Evolutionary conservation across 169 alveolate species (phyloP).

Genomic region (Plasmodium gaboni): DNA sequence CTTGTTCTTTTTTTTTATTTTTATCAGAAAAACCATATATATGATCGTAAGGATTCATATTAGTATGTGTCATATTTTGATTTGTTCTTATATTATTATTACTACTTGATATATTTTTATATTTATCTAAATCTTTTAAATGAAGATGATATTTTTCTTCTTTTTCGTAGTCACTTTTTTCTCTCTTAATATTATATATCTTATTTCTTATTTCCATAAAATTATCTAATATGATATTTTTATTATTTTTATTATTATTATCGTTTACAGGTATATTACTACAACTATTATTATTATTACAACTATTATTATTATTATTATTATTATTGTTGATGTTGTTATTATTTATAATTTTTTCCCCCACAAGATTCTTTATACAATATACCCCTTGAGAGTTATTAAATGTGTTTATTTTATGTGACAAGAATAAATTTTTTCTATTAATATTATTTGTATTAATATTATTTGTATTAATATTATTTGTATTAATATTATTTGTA

Average conservation of each 20-base stretch:
- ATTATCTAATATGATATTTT: not conserved
- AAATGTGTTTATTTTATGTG: not conserved
- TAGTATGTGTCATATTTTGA: slow-evolving; percentile 2
- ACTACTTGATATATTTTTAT: slow-evolving; percentile 17
- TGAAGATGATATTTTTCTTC: slow-evolving; percentile 30
- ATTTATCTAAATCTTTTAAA: slow-evolving; percentile 21
- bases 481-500: not conserved
- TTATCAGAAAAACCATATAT: not conserved
- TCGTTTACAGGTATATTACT: not conserved
- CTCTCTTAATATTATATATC: slow-evolving; percentile 53
- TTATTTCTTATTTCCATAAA: slow-evolving; percentile 14
- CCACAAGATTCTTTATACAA: not conserved
- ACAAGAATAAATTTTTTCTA: not conserved
- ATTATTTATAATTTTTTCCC: not conserved
- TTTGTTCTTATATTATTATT: slow-evolving; percentile 11
- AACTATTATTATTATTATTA: not conserved
- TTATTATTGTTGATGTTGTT: not conserved
- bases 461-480: not conserved
- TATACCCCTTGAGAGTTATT: not conserved
- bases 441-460: not conserved
- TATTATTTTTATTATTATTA: not conserved
- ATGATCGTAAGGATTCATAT: not conserved
- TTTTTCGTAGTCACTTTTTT: slow-evolving; percentile 33
- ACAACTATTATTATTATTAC: not conserved
- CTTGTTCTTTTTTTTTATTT: slow-evolving; percentile 16